Percentiles rank a stretch among this genome's conserved stretches.
Conservation (phyloP, 495 filamentous ascomycete genomes). For the Penicillium coprophilum region DNA sequence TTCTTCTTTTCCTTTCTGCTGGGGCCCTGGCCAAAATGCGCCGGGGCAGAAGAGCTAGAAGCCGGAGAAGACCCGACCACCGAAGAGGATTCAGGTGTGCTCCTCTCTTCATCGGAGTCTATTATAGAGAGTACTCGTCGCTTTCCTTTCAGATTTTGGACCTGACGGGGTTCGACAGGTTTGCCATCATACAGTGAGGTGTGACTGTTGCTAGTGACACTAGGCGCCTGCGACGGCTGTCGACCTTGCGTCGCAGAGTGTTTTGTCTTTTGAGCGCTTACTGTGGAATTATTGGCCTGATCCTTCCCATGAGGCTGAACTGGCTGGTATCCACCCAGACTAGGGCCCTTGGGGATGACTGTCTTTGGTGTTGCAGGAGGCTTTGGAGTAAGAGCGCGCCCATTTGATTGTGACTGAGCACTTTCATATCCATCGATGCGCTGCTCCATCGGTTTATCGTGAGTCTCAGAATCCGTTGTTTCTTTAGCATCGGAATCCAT, state of each 20-base stretch:
- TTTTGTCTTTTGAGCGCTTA: not conserved
- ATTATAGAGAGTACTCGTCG: not conserved
- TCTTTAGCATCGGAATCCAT: not conserved
- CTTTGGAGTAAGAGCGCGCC: not conserved
- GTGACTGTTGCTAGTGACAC: not conserved
- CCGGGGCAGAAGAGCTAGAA: not conserved
- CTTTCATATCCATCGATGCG: not conserved
- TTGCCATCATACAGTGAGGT: not conserved
- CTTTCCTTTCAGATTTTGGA: slow-evolving; percentile 1
- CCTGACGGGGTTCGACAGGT: not conserved
- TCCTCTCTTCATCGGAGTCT: not conserved
- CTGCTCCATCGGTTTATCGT: not conserved
- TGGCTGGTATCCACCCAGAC: not conserved
- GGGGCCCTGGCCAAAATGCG: not conserved
- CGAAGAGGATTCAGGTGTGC: not conserved
- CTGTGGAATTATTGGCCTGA: not conserved
- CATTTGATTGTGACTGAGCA: not conserved
- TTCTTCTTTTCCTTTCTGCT: not conserved
- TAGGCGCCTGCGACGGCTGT: not conserved
- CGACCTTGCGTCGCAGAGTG: too few relatives aligned
- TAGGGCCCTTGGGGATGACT: not conserved
- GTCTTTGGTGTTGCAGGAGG: not conserved
- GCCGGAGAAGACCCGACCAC: not conserved
- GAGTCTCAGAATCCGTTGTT: not conserved
- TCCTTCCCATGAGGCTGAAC: not conserved